Percentiles rank a stretch among this genome's conserved stretches.
These are phyloP conservation scores for Jatropha curcas DNA, from an alignment of 345 rosid genomes.

Conservation along the genomic window DNA sequence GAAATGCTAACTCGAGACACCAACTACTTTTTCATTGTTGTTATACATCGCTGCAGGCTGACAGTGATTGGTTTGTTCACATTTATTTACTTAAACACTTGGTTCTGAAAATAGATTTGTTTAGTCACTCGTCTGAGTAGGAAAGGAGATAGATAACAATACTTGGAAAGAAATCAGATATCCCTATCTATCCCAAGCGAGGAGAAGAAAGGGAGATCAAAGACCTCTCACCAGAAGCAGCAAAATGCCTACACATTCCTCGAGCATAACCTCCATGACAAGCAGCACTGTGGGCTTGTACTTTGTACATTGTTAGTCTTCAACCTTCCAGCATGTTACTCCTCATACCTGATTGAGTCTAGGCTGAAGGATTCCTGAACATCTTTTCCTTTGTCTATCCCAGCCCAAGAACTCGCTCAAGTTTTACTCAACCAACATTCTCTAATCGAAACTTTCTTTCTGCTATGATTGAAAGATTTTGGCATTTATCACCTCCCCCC, in stretches of 20 bases:
- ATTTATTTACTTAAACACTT: neutral
- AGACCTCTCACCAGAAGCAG: slow-evolving; percentile 41
- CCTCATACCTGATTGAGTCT: slow-evolving; percentile 21
- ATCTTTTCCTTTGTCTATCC: slow-evolving; percentile 11
- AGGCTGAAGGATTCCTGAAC: slow-evolving; percentile 23
- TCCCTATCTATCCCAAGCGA: slow-evolving; percentile 25
- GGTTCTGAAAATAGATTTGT: neutral
- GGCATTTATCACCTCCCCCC: neutral
- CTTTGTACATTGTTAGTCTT: slow-evolving; percentile 27
- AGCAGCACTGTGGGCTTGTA: slow-evolving; percentile 25
- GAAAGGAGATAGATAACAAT: slow-evolving; percentile 8
- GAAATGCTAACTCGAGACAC: neutral
- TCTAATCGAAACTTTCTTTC: slow-evolving; percentile 7
- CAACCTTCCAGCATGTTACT: slow-evolving; percentile 14
- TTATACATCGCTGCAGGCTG: neutral
- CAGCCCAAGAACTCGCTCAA: slow-evolving; percentile 12
- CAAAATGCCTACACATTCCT: slow-evolving; percentile 27
- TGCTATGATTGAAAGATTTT: slow-evolving; percentile 3
- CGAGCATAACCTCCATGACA: slow-evolving; percentile 34
- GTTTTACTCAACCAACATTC: slow-evolving; percentile 4
- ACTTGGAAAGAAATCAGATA: slow-evolving; percentile 19
- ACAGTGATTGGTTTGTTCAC: neutral
- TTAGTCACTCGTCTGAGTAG: neutral
- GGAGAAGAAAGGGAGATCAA: slow-evolving; percentile 32
- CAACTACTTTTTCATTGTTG: neutral